Evolutionary conservation across 208 protist genomes (phyloP), one percentile per base, ranked within the genome.

Genomic region (Wallacemonas collosoma): DNA sequence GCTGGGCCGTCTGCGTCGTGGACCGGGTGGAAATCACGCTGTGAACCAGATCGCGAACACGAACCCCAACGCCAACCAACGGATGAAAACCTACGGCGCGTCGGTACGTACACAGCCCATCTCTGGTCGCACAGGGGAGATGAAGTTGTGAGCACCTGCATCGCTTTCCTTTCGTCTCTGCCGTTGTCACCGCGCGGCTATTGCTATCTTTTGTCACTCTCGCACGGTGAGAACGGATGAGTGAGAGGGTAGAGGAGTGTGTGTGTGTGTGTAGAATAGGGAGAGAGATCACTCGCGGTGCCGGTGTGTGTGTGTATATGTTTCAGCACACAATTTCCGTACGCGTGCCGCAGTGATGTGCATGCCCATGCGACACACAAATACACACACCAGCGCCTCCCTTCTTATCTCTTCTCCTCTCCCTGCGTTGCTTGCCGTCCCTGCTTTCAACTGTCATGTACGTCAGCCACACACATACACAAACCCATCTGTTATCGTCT

Each of bases 21-120:
- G 64, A 3, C 64, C 64, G 0, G 64, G 64, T 39, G 64, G 64
- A 5, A 69, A 69, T 36, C 64, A 69, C 64, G 40, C 17, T 4
- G 5, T 3, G 11, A 65, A 65, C 39, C 60, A 65, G 41, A 8
- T 47, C 40, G 9, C 60, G 48, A n/a, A 5, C 12, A 7, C 26
- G 5, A 57, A 17, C 35, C 15, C 43, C 44, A 0, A 26, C 43
- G 35, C 7, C 64, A 38, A 65, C 7, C 60, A 45, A 17, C 60
- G 60, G 7, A 41, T 14, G 4, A 65, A 65, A 17, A 6, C 41
- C n/a, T 65, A 65, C 60, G 60, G 60, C 12, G 43, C 38, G 41
- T 11, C 60, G 40, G 9, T 41, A 9, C 60, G 64, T 9, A 17
- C 51, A 9, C 50, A 69, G 64, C 64, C 50, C 26, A 17, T 44